Evolutionary conservation across 2,329 filamentous ascomycete genomes (phyloP), one percentile per base, ranked within the genome.

Genomic region (Nemania sp.): DNA sequence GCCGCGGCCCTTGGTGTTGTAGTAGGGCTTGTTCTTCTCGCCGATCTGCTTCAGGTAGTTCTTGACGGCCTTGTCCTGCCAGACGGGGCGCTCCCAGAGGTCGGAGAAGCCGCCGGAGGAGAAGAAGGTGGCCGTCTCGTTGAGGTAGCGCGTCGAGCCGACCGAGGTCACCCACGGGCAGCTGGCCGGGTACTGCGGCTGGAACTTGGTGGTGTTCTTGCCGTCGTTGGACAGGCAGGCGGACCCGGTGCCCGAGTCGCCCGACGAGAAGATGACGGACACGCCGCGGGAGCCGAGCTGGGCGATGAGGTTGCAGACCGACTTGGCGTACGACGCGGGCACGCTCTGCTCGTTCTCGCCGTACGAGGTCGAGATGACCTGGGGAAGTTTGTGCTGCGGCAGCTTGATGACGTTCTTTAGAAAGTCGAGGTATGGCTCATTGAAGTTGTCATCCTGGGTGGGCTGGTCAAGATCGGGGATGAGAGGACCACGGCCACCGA

Each of bases 391-490:
- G 1, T 80, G 75, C 56, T 87, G 82, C 7, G 83, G 78, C 52
- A 87, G 82, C 47, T 79, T 77, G 1, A 90, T 80, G 2, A 92
- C 79, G 76, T 87, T 87, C 64, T 87, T 82, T 10, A 91, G 82
- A 78, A 88, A 91, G n/a, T 86, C 86, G 0, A 92, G 82, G 77
- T 90, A 92, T 0, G 89, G 89, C 80, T 92, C 90, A 77, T 92
- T 90, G n/a, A 80, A 81, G 71, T 89, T 85, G 70, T 80, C 71
- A 11, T 54, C 52, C n/a, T 49, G 24, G n/a, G 24, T 26, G 32
- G 71, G 71, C 57, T 72, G 68, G 7, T 72, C 71, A 11, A 73
- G 70, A 26, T 72, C 70, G 13, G 71, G 20, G 3, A 73, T 64
- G 10, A 70, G 55, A 24, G 71, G 71, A 27, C 66, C 70, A 7